Percentiles rank a stretch among this genome's conserved stretches.
These are phyloP conservation scores for Gynandropsis gynandra DNA, from an alignment of 345 rosid species.

Conservation along the genomic window DNA sequence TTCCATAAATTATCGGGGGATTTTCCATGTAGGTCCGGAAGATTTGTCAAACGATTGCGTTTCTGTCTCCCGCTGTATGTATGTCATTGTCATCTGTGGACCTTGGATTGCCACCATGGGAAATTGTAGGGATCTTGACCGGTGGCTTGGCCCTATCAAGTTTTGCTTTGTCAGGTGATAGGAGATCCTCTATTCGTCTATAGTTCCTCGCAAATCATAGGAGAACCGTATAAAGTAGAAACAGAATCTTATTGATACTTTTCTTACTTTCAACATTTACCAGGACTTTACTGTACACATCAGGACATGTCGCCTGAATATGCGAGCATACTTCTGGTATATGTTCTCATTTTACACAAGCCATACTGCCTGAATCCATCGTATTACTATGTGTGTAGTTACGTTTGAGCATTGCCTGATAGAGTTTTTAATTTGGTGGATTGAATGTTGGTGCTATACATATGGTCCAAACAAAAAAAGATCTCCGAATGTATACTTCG, in stretches of 20 bases:
- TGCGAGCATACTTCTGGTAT: conserved; percentile 88
- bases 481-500: too few species aligned
- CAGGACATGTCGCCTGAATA: conserved; percentile 95
- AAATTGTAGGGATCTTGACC: conserved; percentile 77
- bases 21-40: conserved; percentile 61
- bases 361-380: background rate
- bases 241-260: background rate
- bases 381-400: background rate
- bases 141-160: conserved; percentile 86
- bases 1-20: conserved; percentile 17
- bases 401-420: too few species aligned
- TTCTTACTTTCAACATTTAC: conserved; percentile 7
- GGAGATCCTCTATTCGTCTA: conserved; percentile 10
- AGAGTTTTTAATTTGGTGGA: too few species aligned
- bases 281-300: conserved; percentile 90
- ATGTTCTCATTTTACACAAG: background rate
- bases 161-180: conserved; percentile 81
- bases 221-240: conserved; percentile 7
- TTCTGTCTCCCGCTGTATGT: conserved; percentile 85
- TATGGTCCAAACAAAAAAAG: too few species aligned
- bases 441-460: too few species aligned
- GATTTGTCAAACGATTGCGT: conserved; percentile 84
- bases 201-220: conserved; percentile 10
- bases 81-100: conserved; percentile 78
- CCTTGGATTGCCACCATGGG: conserved; percentile 92